phyloP scores from a whole-genome alignment of 768 basidiomycete genomes.

The Nidularia sp. region DNA sequence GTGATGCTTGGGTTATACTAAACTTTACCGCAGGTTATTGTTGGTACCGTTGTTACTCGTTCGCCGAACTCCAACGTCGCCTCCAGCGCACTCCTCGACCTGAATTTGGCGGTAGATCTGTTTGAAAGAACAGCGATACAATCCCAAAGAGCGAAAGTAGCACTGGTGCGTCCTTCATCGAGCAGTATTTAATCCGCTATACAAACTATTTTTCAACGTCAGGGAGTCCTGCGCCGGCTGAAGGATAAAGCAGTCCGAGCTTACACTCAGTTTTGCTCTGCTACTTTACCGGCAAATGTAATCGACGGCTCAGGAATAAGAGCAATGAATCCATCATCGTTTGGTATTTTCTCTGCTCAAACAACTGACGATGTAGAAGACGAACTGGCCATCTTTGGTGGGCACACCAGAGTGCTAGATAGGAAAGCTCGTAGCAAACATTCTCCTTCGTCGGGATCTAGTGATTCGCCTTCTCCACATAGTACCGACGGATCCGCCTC shows the following conservation, averaged over 20 bases:
- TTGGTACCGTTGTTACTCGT: conserved; percentile 57
- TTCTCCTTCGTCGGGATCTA: background rate
- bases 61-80: conserved; percentile 49
- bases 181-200: background rate
- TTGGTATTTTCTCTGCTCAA: conserved; percentile 8
- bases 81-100: conserved; percentile 42
- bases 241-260: conserved; percentile 39
- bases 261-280: conserved; percentile 21
- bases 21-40: conserved; percentile 37
- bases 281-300: conserved; percentile 1
- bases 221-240: conserved; percentile 41
- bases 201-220: background rate
- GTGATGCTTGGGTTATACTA: no score
- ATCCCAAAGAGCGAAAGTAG: conserved; percentile 42
- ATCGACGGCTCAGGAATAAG: background rate
- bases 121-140: conserved; percentile 41
- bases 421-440: conserved; percentile 19
- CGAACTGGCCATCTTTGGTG: conserved; percentile 52
- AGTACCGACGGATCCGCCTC: background rate
- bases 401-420: conserved; percentile 41
- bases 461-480: conserved; percentile 7
- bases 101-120: conserved; percentile 39
- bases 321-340: background rate
- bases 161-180: conserved; percentile 28
- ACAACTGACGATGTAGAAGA: conserved; percentile 31